A percentile compares a stretch with the other conserved stretches of the same genome.
Conservation (phyloP, 768 basidiomycete genomes). For the Termitomyces sp. region DNA sequence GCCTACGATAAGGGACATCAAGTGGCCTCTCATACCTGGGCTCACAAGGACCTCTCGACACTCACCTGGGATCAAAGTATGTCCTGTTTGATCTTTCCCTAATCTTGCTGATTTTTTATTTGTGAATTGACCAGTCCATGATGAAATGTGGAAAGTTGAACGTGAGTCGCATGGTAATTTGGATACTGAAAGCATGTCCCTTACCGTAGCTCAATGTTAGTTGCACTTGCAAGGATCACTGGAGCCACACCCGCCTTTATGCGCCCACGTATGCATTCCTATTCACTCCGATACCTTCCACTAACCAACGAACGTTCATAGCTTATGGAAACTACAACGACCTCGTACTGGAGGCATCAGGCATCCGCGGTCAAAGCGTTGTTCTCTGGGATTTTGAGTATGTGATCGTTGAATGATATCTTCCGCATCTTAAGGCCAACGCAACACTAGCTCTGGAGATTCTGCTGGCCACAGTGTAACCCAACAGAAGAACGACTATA, state of each 20-base stretch:
- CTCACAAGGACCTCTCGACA: slow-evolving; percentile 27
- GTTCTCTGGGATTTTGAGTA: slow-evolving; percentile 38
- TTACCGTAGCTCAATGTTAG: neutral
- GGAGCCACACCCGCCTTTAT: slow-evolving; percentile 20
- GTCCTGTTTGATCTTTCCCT: slow-evolving; percentile 6
- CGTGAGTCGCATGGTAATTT: slow-evolving; percentile 1
- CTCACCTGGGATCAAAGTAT: slow-evolving; percentile 25
- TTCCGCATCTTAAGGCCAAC: neutral
- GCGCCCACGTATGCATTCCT: slow-evolving; percentile 17
- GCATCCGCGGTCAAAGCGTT: slow-evolving; percentile 16
- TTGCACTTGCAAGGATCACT: slow-evolving; percentile 16
- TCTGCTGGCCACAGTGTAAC: slow-evolving; percentile 26
- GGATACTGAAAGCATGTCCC: no score
- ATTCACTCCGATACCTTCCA: neutral
- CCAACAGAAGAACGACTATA: slow-evolving; percentile 27
- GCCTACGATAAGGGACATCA: slow-evolving; percentile 29
- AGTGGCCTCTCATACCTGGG: slow-evolving; percentile 33
- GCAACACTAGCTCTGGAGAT: slow-evolving; percentile 31
- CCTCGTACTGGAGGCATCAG: slow-evolving; percentile 16
- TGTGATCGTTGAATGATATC: neutral
- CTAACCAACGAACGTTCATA: neutral
- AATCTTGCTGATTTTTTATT: slow-evolving; percentile 3
- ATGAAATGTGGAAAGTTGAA: slow-evolving; percentile 16
- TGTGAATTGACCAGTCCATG: slow-evolving; percentile 2
- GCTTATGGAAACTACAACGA: slow-evolving; percentile 22